A percentile compares a stretch with the other conserved stretches of the same genome.
Conservation (phyloP, 805 yeast species). For the Spathaspora hagerdaliae region DNA sequence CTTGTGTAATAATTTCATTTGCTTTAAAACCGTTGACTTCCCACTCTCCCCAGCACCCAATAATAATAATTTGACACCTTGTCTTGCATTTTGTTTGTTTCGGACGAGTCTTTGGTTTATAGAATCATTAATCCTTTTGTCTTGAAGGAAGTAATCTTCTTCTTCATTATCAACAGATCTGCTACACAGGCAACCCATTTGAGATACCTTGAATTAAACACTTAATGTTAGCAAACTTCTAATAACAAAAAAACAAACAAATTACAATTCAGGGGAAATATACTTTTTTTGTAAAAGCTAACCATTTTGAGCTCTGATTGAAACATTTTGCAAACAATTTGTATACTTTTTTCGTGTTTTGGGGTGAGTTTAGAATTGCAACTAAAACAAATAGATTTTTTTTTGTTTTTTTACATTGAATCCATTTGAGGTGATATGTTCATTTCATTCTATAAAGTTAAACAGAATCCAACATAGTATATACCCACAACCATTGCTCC, state of each 20-base stretch:
- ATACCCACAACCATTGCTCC: conserved; percentile 15
- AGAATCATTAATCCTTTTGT: conserved; percentile 53
- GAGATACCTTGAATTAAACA: too few species aligned
- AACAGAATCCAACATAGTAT: conserved; percentile 19
- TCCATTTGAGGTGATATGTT: too few species aligned
- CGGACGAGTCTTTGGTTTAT: conserved; percentile 60
- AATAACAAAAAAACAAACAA: too few species aligned
- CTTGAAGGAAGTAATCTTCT: conserved; percentile 51
- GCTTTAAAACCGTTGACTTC: conserved; percentile 88
- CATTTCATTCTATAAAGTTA: conserved; percentile 12
- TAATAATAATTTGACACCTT: conserved; percentile 67
- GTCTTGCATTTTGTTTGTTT: conserved; percentile 48
- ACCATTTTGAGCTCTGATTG: too few species aligned
- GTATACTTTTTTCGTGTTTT: too few species aligned
- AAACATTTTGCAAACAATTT: too few species aligned
- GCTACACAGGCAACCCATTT: conserved; percentile 65
- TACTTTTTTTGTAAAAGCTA: too few species aligned
- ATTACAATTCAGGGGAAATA: too few species aligned
- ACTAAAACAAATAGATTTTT: too few species aligned
- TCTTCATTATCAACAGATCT: conserved; percentile 41
- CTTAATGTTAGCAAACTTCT: too few species aligned
- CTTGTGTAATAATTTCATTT: conserved; percentile 79
- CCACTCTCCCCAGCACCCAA: conserved; percentile 95
- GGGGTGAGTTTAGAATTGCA: too few species aligned
- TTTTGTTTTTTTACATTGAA: too few species aligned